Percentiles rank a stretch among this genome's conserved stretches.
Evolutionary conservation across 108 stramenopile species (phyloP).

Genomic region (Skeletonema marinoi): DNA sequence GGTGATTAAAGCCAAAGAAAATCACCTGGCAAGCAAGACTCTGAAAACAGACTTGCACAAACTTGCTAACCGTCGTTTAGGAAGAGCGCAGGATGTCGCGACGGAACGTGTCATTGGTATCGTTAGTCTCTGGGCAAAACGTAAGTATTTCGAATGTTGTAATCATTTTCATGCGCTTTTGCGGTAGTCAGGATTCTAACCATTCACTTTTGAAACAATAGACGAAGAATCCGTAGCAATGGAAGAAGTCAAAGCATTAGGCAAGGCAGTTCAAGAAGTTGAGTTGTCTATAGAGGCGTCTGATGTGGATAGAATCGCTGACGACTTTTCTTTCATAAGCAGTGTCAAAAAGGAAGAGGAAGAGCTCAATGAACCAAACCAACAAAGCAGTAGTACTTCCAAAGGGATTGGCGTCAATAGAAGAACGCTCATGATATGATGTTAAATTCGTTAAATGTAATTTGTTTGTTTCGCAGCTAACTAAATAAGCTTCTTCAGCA

Average conservation of each 20-base stretch:
- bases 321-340: neutral
- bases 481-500: no score
- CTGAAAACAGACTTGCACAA: slow-evolving; percentile 75
- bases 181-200: slow-evolving; percentile 1
- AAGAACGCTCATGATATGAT: neutral
- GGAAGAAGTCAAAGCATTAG: slow-evolving; percentile 51
- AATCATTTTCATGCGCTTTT: neutral
- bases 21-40: slow-evolving; percentile 76
- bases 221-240: slow-evolving; percentile 51
- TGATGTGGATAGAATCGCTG: slow-evolving; percentile 17
- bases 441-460: neutral
- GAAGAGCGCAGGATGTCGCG: slow-evolving; percentile 69
- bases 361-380: neutral
- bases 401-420: neutral
- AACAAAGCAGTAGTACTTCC: neutral
- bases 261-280: slow-evolving; percentile 45
- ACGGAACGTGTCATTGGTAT: slow-evolving; percentile 72
- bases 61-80: slow-evolving; percentile 69
- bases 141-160: slow-evolving; percentile 34
- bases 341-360: neutral
- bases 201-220: neutral
- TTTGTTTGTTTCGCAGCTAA: no score
- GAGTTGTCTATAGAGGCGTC: slow-evolving; percentile 25
- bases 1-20: slow-evolving; percentile 85
- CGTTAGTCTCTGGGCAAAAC: slow-evolving; percentile 78